A percentile compares a stretch with the other conserved stretches of the same genome.
Evolutionary conservation across 2,329 filamentous ascomycete species (phyloP).

Genomic region (Beauveria bassiana): DNA sequence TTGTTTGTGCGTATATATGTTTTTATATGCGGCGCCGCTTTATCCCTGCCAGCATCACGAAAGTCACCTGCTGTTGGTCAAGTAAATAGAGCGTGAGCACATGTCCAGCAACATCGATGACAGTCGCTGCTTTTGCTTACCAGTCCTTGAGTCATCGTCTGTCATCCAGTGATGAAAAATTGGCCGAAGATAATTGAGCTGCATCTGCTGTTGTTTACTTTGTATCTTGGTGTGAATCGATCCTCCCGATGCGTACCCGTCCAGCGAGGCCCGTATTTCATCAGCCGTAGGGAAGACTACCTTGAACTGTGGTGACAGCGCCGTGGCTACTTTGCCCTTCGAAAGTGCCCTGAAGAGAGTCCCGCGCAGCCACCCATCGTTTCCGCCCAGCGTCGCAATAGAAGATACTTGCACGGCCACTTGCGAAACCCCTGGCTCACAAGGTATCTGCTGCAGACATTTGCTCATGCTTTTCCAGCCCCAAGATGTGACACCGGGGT

Average conservation of each 20-base stretch:
- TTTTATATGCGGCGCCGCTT: conserved; percentile 82
- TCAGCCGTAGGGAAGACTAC: conserved; percentile 75
- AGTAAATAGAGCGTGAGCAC: background rate
- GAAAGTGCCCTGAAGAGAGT: conserved; percentile 49
- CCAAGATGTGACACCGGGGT: conserved; percentile 52
- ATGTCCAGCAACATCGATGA: background rate
- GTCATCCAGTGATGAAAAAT: conserved; percentile 66
- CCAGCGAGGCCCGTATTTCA: conserved; percentile 67
- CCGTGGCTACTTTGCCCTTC: conserved; percentile 15
- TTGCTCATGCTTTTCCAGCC: conserved; percentile 66
- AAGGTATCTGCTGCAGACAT: conserved; percentile 47
- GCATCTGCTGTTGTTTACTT: conserved; percentile 61
- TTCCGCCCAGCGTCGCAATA: conserved; percentile 68
- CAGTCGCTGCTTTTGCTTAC: background rate
- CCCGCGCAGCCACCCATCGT: conserved; percentile 63
- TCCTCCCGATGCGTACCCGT: conserved; percentile 68
- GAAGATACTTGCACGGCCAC: conserved; percentile 67
- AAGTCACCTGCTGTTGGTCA: background rate
- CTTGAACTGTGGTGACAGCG: conserved; percentile 45
- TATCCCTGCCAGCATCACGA: conserved; percentile 51
- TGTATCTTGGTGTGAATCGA: conserved; percentile 79
- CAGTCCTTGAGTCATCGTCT: conserved; percentile 37
- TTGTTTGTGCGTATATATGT: conserved; percentile 66
- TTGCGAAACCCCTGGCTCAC: conserved; percentile 32
- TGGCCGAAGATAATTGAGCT: conserved; percentile 64